Evolutionary conservation across 495 filamentous ascomycete genomes (phyloP), one percentile per base, ranked within the genome.

Genomic region (Penicillium macrosclerotiorum): DNA sequence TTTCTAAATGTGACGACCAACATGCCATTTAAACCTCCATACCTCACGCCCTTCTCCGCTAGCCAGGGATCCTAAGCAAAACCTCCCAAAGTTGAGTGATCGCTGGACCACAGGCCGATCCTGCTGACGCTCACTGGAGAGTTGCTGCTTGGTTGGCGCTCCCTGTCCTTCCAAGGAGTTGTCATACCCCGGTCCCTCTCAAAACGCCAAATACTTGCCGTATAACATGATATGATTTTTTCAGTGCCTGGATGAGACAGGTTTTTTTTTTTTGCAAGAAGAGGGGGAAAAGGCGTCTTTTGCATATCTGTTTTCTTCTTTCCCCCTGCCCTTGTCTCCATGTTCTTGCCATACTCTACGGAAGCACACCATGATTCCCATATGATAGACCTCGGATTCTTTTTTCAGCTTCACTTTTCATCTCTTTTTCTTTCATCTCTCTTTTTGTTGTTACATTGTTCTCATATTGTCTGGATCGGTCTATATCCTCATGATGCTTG

Each of bases 1-100:
- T 19, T 76, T 75, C 59, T 71, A 66, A 37, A 49, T 27, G 32
- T 40, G 19, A 5, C 22, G 16, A 25, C 25, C 32, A 23, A 6
- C n/a, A 36, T 48, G 19, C 46, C 38, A 36, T 27, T 12, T 16
- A 41, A 18, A 25, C 49, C 20, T 11, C 31, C 37, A 11, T 30
- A 45, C 32, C 25, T 23, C 41, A 20, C 17, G 6, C 9, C 42
- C 5, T 11, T 22, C 31, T 37, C 12, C 5, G 39, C 20, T 38
- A 37, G 7, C 9, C 22, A 7, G 14, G 6, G 22, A 16, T 13
- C 6, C 33, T 14, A 24, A 37, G n/a, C 8, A 19, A n/a, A 27
- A 5, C 25, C 25, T 27, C 25, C n/a, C n/a, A n/a, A n/a, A n/a
- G n/a, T n/a, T n/a, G n/a, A n/a, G n/a, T n/a, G n/a, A n/a, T n/a